Evolutionary conservation across 2,329 filamentous ascomycete genomes (phyloP).

Genomic region (Lachnellula occidentalis): DNA sequence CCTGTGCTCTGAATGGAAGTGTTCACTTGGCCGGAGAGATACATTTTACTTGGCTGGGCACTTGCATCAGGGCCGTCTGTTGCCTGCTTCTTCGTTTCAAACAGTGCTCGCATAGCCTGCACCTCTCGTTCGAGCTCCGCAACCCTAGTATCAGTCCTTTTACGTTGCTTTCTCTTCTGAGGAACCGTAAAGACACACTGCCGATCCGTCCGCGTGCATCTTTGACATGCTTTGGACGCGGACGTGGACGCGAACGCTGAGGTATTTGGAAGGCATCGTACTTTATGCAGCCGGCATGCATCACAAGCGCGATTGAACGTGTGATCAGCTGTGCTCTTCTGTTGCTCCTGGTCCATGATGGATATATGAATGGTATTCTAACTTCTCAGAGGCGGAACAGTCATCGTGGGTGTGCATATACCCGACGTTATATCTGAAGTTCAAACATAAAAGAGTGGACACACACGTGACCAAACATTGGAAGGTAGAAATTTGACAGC

Average conservation of each 20-base stretch:
- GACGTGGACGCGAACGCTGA: slow-evolving; percentile 1
- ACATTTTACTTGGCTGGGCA: not conserved
- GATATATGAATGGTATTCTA: not conserved
- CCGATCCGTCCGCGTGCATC: slow-evolving; percentile 33
- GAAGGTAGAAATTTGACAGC: too few species aligned
- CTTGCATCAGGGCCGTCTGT: not conserved
- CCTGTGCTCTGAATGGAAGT: not conserved
- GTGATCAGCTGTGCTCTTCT: slow-evolving; percentile 4
- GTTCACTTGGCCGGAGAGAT: not conserved
- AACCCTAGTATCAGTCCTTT: slow-evolving; percentile 37
- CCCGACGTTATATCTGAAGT: too few species aligned
- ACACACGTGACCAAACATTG: too few species aligned
- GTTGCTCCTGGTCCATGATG: not conserved
- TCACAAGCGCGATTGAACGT: slow-evolving; percentile 33
- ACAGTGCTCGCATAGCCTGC: slow-evolving; percentile 32
- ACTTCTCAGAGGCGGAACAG: not conserved
- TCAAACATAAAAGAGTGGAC: too few species aligned
- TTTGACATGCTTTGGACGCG: slow-evolving; percentile 26
- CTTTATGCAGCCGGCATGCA: slow-evolving; percentile 35
- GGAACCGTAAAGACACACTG: slow-evolving; percentile 33
- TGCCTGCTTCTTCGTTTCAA: slow-evolving; percentile 20
- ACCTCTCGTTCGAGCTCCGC: slow-evolving; percentile 38
- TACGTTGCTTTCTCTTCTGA: slow-evolving; percentile 35
- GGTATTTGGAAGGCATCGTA: slow-evolving; percentile 33
- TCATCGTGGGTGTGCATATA: not conserved